Evolutionary conservation across 495 filamentous ascomycete species (phyloP), one percentile per base, ranked within the genome.

Genomic region (Podospora fimiseda): DNA sequence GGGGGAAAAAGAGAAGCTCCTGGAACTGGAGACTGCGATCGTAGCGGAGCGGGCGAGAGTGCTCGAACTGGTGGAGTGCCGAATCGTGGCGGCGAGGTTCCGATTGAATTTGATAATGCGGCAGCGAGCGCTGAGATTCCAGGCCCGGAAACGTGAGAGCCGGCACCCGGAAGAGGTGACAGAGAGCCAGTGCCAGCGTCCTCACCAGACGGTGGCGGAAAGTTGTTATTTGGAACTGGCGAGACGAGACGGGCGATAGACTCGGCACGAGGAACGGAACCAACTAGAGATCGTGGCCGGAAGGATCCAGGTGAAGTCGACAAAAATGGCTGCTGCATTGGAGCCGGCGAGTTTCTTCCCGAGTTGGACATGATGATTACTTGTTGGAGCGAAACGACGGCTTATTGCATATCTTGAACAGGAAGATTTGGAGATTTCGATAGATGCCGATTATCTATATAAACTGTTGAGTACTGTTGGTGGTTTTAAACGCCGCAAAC

Each of bases 71-170:
- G 77, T 40, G 80, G 80, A n/a, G 79, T 82, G 47, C 80, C 81
- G 50, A 80, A 78, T 19, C 75, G 72, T 9, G 80, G 78, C 3
- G 81, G 81, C n/a, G 77, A 78, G 14, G 76, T 79, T 33, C 80
- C 80, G 21, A 83, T 63, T 2, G 79, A 82, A 47, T 82, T 78
- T 51, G 85, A 86, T 53, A 91, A 72, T 22, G 86, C 86, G 18
- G 85, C 85, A 19, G 87, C 84, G 51, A 91, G 81, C 59, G 87
- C 87, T 23, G 87, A 90, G 19, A 87, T 75, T 1, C 87, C 87
- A 2, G 86, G 86, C 3, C 86, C 87, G 0, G 74, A 80, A 15
- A 62, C 59, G 46, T 66, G 62, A n/a, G 66, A 70, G 37, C 67
- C 74, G 8, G 76, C 63, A n/a, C 80, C 80, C 1, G 80, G 71